Evolutionary conservation across 805 yeast genomes (phyloP).

Genomic region (Phaffomyces thermotolerans): DNA sequence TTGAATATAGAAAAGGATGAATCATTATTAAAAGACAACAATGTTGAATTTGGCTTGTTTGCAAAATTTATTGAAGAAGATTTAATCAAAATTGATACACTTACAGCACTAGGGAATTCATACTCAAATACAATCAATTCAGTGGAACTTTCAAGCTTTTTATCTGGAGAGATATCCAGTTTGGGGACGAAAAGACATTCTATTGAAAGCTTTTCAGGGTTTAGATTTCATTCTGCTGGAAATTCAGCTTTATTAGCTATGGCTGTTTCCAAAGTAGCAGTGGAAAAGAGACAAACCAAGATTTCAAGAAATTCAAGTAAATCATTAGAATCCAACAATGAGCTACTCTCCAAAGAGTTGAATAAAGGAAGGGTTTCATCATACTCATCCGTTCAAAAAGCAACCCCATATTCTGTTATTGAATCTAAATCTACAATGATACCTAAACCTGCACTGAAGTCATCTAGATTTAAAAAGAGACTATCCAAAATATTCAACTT

Average conservation of each 20-base stretch:
- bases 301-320: constrained; percentile 9
- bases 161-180: constrained; percentile 33
- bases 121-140: constrained; percentile 23
- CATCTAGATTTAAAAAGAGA: constrained; percentile 4
- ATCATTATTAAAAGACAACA: constrained; percentile 28
- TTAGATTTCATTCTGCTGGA: constrained; percentile 7
- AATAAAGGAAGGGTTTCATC: constrained; percentile 10
- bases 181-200: constrained; percentile 16
- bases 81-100: constrained; percentile 17
- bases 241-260: constrained; percentile 8
- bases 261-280: not conserved
- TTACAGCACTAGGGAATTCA: constrained; percentile 19
- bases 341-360: not conserved
- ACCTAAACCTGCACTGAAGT: not conserved
- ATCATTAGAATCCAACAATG: not conserved
- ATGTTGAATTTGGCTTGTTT: constrained; percentile 41
- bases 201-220: constrained; percentile 6
- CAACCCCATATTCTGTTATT: not conserved
- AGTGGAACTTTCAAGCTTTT: constrained; percentile 27
- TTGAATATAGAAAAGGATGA: constrained; percentile 47
- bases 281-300: not conserved
- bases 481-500: constrained; percentile 18
- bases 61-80: constrained; percentile 34
- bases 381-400: constrained; percentile 14
- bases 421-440: not conserved